phyloP scores from a whole-genome alignment of 176 grass and related monocot species.

The Ensete glaucum region DNA sequence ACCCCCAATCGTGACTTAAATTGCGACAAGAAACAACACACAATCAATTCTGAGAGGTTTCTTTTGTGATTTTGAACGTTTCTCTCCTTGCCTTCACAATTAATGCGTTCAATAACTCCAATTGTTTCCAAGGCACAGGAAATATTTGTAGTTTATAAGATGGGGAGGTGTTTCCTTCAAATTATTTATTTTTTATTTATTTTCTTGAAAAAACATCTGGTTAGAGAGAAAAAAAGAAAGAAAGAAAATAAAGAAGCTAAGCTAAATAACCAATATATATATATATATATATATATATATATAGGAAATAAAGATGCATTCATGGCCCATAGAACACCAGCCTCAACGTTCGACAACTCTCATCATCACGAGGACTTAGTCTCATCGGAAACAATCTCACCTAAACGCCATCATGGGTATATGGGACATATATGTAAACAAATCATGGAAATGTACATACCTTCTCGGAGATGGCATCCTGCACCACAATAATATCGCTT shows the following conservation, averaged over 20 bases:
- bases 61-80: no score
- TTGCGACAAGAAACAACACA: no score
- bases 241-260: not conserved
- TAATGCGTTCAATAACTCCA: no score
- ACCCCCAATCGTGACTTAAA: no score
- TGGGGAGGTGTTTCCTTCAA: no score
- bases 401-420: no score
- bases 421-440: no score
- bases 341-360: not conserved
- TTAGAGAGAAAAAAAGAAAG: not conserved
- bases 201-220: not conserved
- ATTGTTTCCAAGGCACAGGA: no score
- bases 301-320: not conserved
- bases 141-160: no score
- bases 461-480: slow-evolving; percentile 99
- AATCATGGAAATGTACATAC: slow-evolving; percentile 12
- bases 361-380: not conserved
- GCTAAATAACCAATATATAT: not conserved
- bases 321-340: not conserved
- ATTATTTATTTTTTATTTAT: not conserved
- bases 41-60: no score
- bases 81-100: no score
- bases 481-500: slow-evolving; percentile 84
- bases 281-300: not conserved
- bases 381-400: no score